phyloP scores from a whole-genome alignment of 306 rosid species.

The Cyamopsis tetragonoloba region DNA sequence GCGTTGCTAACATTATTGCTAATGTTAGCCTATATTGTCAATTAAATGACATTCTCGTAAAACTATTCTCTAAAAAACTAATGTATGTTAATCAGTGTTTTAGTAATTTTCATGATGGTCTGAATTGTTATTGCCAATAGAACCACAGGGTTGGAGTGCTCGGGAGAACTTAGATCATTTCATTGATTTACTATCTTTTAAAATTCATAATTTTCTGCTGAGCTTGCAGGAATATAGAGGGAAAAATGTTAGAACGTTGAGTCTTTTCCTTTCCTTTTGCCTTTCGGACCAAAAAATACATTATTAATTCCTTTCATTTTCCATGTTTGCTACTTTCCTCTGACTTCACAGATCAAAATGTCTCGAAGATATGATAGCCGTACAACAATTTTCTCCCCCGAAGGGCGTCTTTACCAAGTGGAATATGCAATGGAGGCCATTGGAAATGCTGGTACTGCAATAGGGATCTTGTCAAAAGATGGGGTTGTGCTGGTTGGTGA shows the following conservation, averaged over 20 bases:
- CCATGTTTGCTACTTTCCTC: slow-evolving; percentile 11
- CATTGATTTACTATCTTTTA: background rate
- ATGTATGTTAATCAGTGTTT: background rate
- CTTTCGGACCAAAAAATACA: background rate
- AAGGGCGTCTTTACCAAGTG: slow-evolving; percentile 54
- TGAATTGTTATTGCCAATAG: background rate
- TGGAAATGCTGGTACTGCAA: slow-evolving; percentile 53
- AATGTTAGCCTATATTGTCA: background rate
- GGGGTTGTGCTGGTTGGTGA: slow-evolving; percentile 52
- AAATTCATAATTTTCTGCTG: background rate
- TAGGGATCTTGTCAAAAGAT: slow-evolving; percentile 49
- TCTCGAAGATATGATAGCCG: slow-evolving; percentile 58
- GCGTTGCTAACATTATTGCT: background rate
- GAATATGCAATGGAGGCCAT: slow-evolving; percentile 58
- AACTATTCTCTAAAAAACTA: background rate
- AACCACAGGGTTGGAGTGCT: background rate
- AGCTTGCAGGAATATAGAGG: background rate
- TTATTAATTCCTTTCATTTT: slow-evolving; percentile 14
- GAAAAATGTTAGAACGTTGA: background rate
- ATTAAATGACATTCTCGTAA: background rate
- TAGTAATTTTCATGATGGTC: background rate
- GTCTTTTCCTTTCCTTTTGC: background rate
- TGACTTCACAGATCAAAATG: slow-evolving; percentile 29
- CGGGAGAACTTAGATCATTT: background rate
- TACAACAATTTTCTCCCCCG: slow-evolving; percentile 53